These are phyloP conservation scores for Populus hybrid DNA, from an alignment of 441 rosid genomes.

Conservation along the genomic window DNA sequence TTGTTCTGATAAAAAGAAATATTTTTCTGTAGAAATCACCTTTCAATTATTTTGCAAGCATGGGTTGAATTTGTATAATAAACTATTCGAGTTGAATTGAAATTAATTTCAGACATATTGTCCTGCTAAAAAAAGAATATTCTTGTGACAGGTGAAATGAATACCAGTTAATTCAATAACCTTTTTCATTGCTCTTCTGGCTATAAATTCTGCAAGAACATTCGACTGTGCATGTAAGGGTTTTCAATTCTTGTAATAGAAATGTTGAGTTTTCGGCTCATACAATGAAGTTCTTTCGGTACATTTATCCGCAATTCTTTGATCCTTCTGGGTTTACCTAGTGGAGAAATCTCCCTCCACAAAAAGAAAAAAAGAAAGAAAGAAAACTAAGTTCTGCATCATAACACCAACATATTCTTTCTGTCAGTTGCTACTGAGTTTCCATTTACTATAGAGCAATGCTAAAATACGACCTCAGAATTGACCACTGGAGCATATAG, in stretches of 20 bases:
- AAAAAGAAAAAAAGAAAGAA: neutral
- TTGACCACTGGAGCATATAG: neutral
- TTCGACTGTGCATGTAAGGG: neutral
- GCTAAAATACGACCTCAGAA: neutral
- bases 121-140: no score
- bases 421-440: neutral
- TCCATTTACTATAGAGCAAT: neutral
- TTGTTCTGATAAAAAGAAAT: no score
- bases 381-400: neutral
- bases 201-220: neutral
- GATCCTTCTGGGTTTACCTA: no score
- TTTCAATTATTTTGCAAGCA: no score
- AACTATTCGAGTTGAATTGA: no score
- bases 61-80: no score
- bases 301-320: neutral
- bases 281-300: neutral
- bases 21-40: no score
- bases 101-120: no score
- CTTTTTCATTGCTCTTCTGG: no score
- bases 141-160: no score
- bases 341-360: neutral
- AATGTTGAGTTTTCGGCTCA: neutral
- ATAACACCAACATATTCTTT: neutral
- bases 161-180: no score
- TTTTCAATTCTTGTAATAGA: neutral